Conservation (phyloP, 768 basidiomycete species). For the Lentinula sp. region DNA sequence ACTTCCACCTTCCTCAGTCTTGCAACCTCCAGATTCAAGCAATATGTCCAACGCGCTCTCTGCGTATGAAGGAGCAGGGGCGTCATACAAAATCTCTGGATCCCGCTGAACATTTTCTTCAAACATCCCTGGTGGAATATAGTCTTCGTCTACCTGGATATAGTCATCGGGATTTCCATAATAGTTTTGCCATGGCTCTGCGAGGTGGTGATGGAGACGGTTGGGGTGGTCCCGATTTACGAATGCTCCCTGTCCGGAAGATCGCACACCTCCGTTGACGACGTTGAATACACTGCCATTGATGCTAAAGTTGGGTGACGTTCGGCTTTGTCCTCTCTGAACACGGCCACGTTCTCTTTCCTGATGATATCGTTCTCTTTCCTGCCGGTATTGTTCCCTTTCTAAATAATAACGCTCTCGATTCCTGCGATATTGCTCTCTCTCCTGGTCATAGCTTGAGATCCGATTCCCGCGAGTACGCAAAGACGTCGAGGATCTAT, state of each 20-base stretch:
- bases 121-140: neutral
- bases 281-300: neutral
- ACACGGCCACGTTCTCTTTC: neutral
- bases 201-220: neutral
- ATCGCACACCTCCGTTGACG: neutral
- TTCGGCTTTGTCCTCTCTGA: neutral
- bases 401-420: neutral
- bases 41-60: neutral
- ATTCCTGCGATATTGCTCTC: neutral
- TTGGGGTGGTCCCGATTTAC: neutral
- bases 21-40: neutral
- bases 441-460: neutral
- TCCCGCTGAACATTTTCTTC: neutral
- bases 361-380: neutral
- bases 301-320: neutral
- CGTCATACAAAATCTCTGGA: neutral
- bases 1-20: neutral
- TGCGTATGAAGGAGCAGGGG: neutral
- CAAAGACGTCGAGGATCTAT: neutral
- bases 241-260: neutral
- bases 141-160: neutral
- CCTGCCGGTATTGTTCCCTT: neutral
- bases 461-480: neutral
- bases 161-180: neutral
- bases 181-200: neutral